Conservation (phyloP, 2,329 filamentous ascomycete genomes). For the Torrubiellomyces zombiae region DNA sequence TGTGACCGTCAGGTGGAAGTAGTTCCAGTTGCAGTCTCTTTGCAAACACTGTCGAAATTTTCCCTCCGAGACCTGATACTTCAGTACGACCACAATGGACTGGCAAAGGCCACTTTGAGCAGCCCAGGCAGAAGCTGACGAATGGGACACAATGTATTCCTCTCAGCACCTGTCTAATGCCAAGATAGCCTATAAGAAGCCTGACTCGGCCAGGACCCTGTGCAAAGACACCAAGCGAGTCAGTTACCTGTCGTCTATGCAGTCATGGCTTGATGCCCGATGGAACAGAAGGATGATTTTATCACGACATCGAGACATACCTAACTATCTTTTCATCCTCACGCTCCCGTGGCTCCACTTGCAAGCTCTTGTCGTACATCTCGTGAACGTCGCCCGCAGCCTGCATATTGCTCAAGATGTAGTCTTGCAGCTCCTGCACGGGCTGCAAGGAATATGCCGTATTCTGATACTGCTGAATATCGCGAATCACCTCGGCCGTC, state of each 20-base stretch:
- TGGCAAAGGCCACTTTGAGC: no score
- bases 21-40: no score
- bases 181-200: conserved; percentile 37
- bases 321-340: conserved; percentile 99
- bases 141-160: no score
- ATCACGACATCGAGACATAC: conserved; percentile 36
- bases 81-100: no score
- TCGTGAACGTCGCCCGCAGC: conserved; percentile 91
- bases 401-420: conserved; percentile 93
- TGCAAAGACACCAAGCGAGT: conserved; percentile 6
- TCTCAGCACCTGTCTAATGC: no score
- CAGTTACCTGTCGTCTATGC: conserved; percentile 1
- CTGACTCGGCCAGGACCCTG: conserved; percentile 44
- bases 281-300: conserved; percentile 7
- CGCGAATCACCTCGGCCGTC: conserved; percentile 93
- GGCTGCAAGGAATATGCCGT: conserved; percentile 86
- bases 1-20: no score
- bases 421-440: conserved; percentile 85
- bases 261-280: no score
- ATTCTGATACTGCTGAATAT: conserved; percentile 98
- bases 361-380: conserved; percentile 96
- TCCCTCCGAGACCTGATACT: no score
- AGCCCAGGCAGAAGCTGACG: no score
- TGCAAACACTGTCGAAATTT: no score
- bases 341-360: conserved; percentile 83